Evolutionary conservation across 345 rosid genomes (phyloP).

Genomic region (Laguncularia racemosa): DNA sequence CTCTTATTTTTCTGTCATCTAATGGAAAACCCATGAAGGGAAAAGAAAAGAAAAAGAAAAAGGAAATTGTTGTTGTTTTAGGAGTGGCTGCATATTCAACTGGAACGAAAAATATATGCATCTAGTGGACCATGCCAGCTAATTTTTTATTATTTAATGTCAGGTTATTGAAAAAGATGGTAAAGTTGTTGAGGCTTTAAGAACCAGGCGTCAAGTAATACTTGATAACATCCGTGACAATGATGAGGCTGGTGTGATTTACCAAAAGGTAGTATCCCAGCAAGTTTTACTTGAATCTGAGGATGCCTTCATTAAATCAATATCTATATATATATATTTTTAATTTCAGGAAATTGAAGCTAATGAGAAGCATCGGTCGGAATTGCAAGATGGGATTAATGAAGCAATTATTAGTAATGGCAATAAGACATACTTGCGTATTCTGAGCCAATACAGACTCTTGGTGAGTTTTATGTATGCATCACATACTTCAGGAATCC

Average conservation of each 20-base stretch:
- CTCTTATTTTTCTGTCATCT: too few relatives aligned
- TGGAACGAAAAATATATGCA: neutral
- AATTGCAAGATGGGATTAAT: constrained; percentile 79
- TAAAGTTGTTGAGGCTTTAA: constrained; percentile 47
- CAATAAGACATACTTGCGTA: constrained; percentile 73
- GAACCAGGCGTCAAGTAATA: constrained; percentile 76
- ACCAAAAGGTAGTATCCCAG: constrained; percentile 50
- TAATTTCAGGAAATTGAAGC: constrained; percentile 70
- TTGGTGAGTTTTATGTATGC: constrained; percentile 48
- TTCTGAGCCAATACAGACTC: constrained; percentile 86
- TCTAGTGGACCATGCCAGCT: neutral
- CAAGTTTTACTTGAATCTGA: neutral
- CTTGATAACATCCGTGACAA: constrained; percentile 96
- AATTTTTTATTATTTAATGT: neutral
- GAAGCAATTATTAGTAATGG: constrained; percentile 77
- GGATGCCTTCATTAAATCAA: too few relatives aligned
- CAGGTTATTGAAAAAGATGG: constrained; percentile 64
- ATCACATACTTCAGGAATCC: too few relatives aligned
- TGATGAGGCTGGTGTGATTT: constrained; percentile 81
- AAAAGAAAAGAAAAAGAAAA: too few relatives aligned
- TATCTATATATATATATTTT: neutral
- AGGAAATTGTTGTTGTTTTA: too few relatives aligned
- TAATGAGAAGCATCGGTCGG: constrained; percentile 69
- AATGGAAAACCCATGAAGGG: too few relatives aligned
- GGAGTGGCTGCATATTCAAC: too few relatives aligned